These are phyloP conservation scores for Xylariaceae sp. DNA, from an alignment of 2,329 filamentous ascomycete species.

Conservation along the genomic window DNA sequence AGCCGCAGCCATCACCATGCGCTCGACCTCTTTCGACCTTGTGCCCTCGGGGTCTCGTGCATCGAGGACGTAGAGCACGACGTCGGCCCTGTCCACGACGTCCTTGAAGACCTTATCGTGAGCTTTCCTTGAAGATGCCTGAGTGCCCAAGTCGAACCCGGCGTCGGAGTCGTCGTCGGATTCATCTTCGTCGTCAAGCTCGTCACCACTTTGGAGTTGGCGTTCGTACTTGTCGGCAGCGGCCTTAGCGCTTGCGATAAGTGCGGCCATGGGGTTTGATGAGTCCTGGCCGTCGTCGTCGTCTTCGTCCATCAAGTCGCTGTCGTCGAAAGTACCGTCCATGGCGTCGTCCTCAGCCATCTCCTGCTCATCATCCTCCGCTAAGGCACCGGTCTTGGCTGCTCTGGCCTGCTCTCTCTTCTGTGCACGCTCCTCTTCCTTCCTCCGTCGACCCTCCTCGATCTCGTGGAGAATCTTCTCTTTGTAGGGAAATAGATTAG, in stretches of 20 bases:
- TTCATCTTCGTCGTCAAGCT: slow-evolving; percentile 57
- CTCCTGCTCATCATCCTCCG: slow-evolving; percentile 44
- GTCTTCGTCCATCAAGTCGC: slow-evolving; percentile 57
- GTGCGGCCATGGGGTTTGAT: slow-evolving; percentile 87
- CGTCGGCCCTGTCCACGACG: slow-evolving; percentile 84
- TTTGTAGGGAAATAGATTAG: slow-evolving; percentile 97
- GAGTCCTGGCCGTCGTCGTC: slow-evolving; percentile 63
- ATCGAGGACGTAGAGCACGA: slow-evolving; percentile 89
- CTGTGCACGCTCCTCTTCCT: slow-evolving; percentile 73
- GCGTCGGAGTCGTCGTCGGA: slow-evolving; percentile 44
- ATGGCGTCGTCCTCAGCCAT: slow-evolving; percentile 46
- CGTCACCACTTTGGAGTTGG: slow-evolving; percentile 58
- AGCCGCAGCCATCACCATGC: slow-evolving; percentile 85
- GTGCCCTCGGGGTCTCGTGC: slow-evolving; percentile 90
- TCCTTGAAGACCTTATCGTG: slow-evolving; percentile 97
- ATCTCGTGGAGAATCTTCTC: slow-evolving; percentile 93
- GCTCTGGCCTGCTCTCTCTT: slow-evolving; percentile 71
- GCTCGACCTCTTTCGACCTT: slow-evolving; percentile 85
- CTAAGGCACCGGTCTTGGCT: slow-evolving; percentile 52
- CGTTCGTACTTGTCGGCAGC: slow-evolving; percentile 74
- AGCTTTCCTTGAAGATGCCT: slow-evolving; percentile 71
- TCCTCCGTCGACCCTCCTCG: slow-evolving; percentile 78
- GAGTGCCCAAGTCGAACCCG: slow-evolving; percentile 49
- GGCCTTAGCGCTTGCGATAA: slow-evolving; percentile 77
- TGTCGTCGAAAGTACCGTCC: slow-evolving; percentile 47